These are phyloP conservation scores for Plantago ovata DNA, from an alignment of 257 asterid genomes.

Conservation along the genomic window DNA sequence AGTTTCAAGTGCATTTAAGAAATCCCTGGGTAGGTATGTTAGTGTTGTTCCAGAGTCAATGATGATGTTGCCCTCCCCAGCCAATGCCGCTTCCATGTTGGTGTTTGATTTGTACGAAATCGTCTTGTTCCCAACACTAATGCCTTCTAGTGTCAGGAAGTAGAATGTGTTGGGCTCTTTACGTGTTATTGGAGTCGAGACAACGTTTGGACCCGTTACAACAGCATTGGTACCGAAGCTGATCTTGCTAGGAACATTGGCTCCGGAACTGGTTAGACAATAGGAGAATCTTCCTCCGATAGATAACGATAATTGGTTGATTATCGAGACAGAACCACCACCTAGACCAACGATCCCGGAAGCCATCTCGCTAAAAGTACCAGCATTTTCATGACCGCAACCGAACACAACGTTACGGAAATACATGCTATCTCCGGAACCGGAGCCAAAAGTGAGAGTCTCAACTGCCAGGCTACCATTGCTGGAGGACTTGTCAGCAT, in stretches of 20 bases:
- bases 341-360: conserved; percentile 60
- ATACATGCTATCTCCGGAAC: conserved; percentile 12
- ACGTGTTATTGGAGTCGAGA: conserved; percentile 36
- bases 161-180: conserved; percentile 28
- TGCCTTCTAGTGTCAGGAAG: conserved; percentile 34
- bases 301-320: conserved; percentile 28
- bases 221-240: conserved; percentile 37
- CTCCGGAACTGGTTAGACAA: conserved; percentile 23
- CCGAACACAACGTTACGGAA: conserved; percentile 45
- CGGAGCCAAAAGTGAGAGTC: conserved; percentile 32
- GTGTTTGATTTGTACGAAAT: not conserved
- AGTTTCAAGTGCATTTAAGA: conserved; percentile 27
- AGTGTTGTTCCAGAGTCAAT: conserved; percentile 65
- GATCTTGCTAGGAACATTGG: conserved; percentile 35
- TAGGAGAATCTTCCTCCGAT: conserved; percentile 43
- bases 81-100: too few species aligned
- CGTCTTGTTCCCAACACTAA: conserved; percentile 30
- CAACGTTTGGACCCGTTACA: conserved; percentile 24
- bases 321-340: conserved; percentile 39
- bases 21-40: conserved; percentile 28
- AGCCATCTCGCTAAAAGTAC: conserved; percentile 20
- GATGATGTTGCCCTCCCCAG: conserved; percentile 35
- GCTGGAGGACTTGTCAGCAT: conserved; percentile 34
- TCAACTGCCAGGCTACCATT: conserved; percentile 40
- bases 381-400: conserved; percentile 38